A percentile compares a stretch with the other conserved stretches of the same genome.
These are phyloP conservation scores for Aspergillus clavatus DNA, from an alignment of 2,329 filamentous ascomycete genomes.

Conservation along the genomic window DNA sequence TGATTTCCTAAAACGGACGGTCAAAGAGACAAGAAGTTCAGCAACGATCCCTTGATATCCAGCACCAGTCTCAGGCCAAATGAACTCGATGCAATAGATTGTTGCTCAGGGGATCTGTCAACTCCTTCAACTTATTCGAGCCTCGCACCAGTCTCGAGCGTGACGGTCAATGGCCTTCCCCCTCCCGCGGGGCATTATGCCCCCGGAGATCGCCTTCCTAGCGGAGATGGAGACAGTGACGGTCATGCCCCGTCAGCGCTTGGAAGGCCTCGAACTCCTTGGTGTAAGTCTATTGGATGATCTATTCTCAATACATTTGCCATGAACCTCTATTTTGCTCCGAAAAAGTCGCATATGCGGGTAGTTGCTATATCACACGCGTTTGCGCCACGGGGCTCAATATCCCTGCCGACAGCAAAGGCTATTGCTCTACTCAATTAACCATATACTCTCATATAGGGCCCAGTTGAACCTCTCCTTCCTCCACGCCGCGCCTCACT, in stretches of 20 bases:
- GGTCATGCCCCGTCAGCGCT: constrained; percentile 81
- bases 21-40: not conserved
- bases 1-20: not conserved
- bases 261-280: constrained; percentile 80
- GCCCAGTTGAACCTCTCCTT: constrained; percentile 67
- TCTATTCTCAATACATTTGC: not conserved
- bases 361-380: not conserved
- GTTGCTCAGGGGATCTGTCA: not conserved
- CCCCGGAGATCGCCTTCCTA: constrained; percentile 85
- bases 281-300: constrained; percentile 59
- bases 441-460: constrained; percentile 49
- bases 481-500: constrained; percentile 76
- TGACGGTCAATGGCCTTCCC: constrained; percentile 53
- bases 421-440: not conserved
- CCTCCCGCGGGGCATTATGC: constrained; percentile 64
- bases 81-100: not conserved
- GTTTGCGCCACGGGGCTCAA: not conserved
- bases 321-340: not conserved
- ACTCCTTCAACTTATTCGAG: not conserved
- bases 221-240: constrained; percentile 98
- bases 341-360: not conserved
- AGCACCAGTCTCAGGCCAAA: not conserved
- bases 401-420: too few relatives aligned
- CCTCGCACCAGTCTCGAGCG: not conserved
- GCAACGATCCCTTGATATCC: not conserved